These are phyloP conservation scores for Chytriomyces hyalinus DNA, from an alignment of 192 early-diverging fungal genomes.

Conservation along the genomic window DNA sequence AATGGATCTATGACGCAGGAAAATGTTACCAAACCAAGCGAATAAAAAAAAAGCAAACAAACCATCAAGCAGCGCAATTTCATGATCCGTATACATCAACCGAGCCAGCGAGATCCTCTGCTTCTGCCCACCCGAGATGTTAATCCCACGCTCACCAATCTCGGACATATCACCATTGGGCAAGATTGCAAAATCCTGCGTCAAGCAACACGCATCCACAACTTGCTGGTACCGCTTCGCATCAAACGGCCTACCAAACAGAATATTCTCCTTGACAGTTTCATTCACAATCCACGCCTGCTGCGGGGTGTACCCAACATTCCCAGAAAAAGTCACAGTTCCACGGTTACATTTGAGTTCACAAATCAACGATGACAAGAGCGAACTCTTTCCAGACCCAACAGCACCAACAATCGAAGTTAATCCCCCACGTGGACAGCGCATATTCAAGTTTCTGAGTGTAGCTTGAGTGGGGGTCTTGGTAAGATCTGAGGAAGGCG, in stretches of 20 bases:
- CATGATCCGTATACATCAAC: slow-evolving; percentile 68
- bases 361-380: slow-evolving; percentile 79
- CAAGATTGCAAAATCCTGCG: slow-evolving; percentile 84
- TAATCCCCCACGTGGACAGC: slow-evolving; percentile 57
- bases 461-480: neutral
- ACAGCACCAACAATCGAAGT: slow-evolving; percentile 82
- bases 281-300: slow-evolving; percentile 60
- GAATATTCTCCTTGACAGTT: slow-evolving; percentile 66
- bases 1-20: slow-evolving; percentile 63
- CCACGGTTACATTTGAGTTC: slow-evolving; percentile 72
- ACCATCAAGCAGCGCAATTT: slow-evolving; percentile 73
- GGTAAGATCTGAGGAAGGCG: slow-evolving; percentile 14
- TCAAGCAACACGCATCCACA: slow-evolving; percentile 83
- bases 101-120: slow-evolving; percentile 74
- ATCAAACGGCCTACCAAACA: slow-evolving; percentile 70
- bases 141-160: slow-evolving; percentile 58
- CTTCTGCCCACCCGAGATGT: slow-evolving; percentile 32
- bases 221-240: slow-evolving; percentile 64
- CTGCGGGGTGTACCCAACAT: slow-evolving; percentile 65
- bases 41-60: slow-evolving; percentile 4
- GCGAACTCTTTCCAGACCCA: slow-evolving; percentile 81
- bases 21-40: neutral
- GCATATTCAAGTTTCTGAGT: slow-evolving; percentile 52
- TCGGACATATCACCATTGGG: slow-evolving; percentile 85
- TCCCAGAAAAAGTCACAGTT: slow-evolving; percentile 46